phyloP scores from a whole-genome alignment of 306 rosid genomes.

The Cucurbita maxima region DNA sequence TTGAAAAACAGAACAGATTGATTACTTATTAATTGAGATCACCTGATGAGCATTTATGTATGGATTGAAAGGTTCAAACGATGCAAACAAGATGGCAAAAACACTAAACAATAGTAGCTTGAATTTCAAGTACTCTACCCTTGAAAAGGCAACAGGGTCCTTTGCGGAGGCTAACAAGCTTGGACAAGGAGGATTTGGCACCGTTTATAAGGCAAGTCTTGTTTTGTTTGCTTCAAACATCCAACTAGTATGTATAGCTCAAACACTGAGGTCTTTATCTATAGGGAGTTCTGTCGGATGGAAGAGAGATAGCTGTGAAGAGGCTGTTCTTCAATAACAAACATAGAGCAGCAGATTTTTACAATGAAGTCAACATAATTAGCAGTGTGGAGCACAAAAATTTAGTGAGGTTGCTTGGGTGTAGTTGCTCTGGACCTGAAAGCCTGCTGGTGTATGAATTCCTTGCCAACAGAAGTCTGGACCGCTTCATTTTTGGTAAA shows the following conservation, averaged over 20 bases:
- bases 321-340: constrained; percentile 76
- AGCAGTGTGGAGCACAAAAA: constrained; percentile 79
- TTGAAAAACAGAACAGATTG: neutral
- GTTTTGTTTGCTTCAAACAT: neutral
- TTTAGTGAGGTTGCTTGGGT: constrained; percentile 68
- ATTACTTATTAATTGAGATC: neutral
- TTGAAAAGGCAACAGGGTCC: constrained; percentile 73
- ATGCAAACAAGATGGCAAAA: constrained; percentile 46
- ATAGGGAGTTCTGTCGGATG: constrained; percentile 71
- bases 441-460: constrained; percentile 77
- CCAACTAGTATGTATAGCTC: neutral
- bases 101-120: constrained; percentile 55
- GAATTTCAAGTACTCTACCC: constrained; percentile 79
- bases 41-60: neutral
- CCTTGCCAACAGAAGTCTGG: constrained; percentile 74
- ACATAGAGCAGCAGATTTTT: constrained; percentile 78
- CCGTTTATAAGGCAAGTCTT: constrained; percentile 65
- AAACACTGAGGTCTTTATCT: neutral
- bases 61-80: constrained; percentile 39
- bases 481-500: constrained; percentile 72
- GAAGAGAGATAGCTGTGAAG: constrained; percentile 90
- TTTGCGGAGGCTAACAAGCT: constrained; percentile 54
- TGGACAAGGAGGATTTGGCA: constrained; percentile 95
- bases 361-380: constrained; percentile 74
- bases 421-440: constrained; percentile 95